Evolutionary conservation across 176 grass and related monocot species (phyloP).

Genomic region (Cenchrus purpureus): DNA sequence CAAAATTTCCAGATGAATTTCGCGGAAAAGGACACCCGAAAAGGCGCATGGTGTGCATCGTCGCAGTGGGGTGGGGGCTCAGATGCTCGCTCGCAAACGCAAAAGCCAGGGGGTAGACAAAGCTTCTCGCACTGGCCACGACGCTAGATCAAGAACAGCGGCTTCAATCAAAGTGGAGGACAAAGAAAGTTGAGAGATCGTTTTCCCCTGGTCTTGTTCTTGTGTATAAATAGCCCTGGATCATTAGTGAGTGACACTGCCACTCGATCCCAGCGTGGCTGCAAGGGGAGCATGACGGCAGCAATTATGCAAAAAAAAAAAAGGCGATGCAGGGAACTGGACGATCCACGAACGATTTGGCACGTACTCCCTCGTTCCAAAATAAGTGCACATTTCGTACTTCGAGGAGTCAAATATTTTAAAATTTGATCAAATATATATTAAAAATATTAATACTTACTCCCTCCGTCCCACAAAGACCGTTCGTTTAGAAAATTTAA

Average conservation of each 20-base stretch:
- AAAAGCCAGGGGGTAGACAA: not conserved
- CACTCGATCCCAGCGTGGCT: not conserved
- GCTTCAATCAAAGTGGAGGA: not conserved
- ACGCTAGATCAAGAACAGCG: not conserved
- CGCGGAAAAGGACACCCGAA: not conserved
- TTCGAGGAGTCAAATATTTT: too few relatives aligned
- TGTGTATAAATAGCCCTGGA: not conserved
- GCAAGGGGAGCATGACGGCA: not conserved
- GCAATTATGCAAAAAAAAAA: too few relatives aligned
- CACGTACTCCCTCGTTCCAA: not conserved
- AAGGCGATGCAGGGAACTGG: not conserved
- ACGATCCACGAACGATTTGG: not conserved
- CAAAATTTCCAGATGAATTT: constrained; percentile 1
- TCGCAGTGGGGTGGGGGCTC: constrained; percentile 5
- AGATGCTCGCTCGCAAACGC: not conserved
- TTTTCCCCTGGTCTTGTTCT: not conserved
- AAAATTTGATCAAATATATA: too few relatives aligned
- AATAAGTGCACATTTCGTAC: too few relatives aligned
- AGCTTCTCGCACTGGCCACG: constrained; percentile 1
- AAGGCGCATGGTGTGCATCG: not conserved
- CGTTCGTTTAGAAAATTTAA: too few relatives aligned
- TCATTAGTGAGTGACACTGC: not conserved
- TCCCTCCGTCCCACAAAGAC: too few relatives aligned
- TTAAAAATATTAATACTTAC: too few relatives aligned
- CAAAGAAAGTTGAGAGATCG: not conserved